Conservation (phyloP, 805 yeast genomes). For the Wickerhamiella parazyma region DNA sequence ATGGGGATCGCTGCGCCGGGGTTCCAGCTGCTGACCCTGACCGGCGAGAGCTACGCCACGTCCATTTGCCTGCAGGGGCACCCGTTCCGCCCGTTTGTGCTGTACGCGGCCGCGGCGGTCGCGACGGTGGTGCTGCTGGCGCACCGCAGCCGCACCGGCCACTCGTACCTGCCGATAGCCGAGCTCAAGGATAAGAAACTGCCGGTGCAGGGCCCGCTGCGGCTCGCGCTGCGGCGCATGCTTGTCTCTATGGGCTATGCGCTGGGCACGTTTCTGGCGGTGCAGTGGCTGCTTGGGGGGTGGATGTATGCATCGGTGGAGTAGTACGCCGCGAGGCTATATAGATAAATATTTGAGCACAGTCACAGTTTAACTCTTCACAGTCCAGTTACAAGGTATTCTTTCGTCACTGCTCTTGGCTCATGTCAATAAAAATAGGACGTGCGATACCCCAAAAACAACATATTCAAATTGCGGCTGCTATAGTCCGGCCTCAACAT, state of each 20-base stretch:
- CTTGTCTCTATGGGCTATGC: not conserved
- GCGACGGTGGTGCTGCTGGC: conserved; percentile 2
- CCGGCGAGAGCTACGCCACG: conserved; percentile 17
- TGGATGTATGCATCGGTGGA: conserved; percentile 5
- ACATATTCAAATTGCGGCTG: conserved; percentile 12
- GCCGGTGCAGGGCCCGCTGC: not conserved
- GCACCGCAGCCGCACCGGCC: not conserved
- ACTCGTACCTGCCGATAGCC: conserved; percentile 1
- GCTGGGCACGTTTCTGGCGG: not conserved
- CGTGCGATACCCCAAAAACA: conserved; percentile 12
- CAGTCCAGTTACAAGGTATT: too few species aligned
- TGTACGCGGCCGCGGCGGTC: conserved; percentile 16
- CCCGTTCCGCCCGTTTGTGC: conserved; percentile 23
- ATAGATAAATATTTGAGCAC: too few species aligned
- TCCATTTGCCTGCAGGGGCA: conserved; percentile 23
- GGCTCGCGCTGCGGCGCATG: not conserved
- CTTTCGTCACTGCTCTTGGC: not conserved
- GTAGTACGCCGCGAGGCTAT: too few species aligned
- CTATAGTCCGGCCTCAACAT: conserved; percentile 17
- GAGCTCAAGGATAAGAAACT: conserved; percentile 6
- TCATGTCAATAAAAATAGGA: not conserved
- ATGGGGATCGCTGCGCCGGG: conserved; percentile 84
- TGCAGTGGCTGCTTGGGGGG: conserved; percentile 2
- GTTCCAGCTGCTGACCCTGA: conserved; percentile 61
- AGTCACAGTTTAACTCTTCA: too few species aligned